phyloP scores from a whole-genome alignment of 371 early-diverging fungal species.

The Smittium culicis region DNA sequence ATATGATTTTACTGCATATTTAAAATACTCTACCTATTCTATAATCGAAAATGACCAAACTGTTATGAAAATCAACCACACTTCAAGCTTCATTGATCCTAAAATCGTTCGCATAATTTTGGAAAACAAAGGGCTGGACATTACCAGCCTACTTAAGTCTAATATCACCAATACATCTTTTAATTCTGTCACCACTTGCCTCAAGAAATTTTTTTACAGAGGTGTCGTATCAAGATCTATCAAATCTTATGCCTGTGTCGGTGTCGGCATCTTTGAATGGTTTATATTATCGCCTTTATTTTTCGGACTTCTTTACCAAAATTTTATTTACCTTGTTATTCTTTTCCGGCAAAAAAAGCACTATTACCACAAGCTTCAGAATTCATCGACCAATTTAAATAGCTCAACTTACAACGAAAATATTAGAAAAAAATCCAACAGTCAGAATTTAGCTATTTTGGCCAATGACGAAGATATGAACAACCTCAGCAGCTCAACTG shows the following conservation, averaged over 20 bases:
- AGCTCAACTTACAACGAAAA: no score
- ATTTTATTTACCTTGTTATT: slow-evolving; percentile 18
- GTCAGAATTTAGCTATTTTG: background rate
- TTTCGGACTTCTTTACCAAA: slow-evolving; percentile 19
- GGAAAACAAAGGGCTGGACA: background rate
- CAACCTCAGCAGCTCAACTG: background rate
- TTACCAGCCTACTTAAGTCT: background rate
- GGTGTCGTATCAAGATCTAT: slow-evolving; percentile 18
- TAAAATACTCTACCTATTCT: background rate
- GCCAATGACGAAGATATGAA: background rate
- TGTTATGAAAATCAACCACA: background rate
- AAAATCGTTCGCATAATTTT: background rate
- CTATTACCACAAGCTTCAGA: background rate
- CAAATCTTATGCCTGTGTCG: slow-evolving; percentile 26
- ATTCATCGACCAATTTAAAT: background rate
- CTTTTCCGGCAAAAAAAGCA: background rate
- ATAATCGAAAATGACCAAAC: background rate
- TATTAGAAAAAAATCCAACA: background rate
- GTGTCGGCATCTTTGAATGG: slow-evolving; percentile 27
- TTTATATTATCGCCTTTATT: slow-evolving; percentile 24
- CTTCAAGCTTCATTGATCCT: background rate
- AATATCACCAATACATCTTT: no score
- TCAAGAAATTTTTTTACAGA: slow-evolving; percentile 17
- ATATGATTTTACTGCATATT: background rate
- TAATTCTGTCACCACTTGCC: background rate